Evolutionary conservation across 1,284 basidiomycete genomes (phyloP).

Genomic region (Ustilago hordei): DNA sequence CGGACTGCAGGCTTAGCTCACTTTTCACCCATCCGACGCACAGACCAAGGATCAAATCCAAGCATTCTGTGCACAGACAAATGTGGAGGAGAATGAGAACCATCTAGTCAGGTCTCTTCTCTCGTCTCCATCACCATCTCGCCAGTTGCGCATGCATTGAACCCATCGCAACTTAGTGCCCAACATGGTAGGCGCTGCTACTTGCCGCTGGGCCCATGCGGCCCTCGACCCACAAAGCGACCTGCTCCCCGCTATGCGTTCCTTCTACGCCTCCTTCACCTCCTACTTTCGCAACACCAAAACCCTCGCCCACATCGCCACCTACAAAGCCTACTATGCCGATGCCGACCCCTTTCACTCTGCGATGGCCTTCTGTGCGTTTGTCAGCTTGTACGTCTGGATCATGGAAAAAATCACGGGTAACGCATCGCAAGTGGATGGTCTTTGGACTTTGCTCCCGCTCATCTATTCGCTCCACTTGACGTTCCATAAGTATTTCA

Average conservation of each 20-base stretch:
- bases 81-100: slow-evolving; percentile 8
- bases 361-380: slow-evolving; percentile 54
- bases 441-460: slow-evolving; percentile 65
- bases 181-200: slow-evolving; percentile 27
- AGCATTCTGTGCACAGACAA: background rate
- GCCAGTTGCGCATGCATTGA: background rate
- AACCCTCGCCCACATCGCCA: slow-evolving; percentile 33
- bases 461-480: slow-evolving; percentile 65
- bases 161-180: background rate
- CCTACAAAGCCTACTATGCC: slow-evolving; percentile 56
- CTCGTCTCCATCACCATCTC: background rate
- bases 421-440: slow-evolving; percentile 65
- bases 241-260: slow-evolving; percentile 43
- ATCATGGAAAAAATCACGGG: slow-evolving; percentile 62
- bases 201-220: slow-evolving; percentile 45
- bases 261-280: slow-evolving; percentile 44
- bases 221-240: slow-evolving; percentile 48
- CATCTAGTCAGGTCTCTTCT: slow-evolving; percentile 13
- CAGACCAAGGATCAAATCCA: background rate
- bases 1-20: background rate
- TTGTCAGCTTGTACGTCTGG: slow-evolving; percentile 57
- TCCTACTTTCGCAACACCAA: slow-evolving; percentile 32
- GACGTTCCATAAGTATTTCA: slow-evolving; percentile 57
- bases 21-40: slow-evolving; percentile 6
- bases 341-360: slow-evolving; percentile 58